Conservation (phyloP, 148 eudicot genomes). For the Hydrangea macrophylla region DNA sequence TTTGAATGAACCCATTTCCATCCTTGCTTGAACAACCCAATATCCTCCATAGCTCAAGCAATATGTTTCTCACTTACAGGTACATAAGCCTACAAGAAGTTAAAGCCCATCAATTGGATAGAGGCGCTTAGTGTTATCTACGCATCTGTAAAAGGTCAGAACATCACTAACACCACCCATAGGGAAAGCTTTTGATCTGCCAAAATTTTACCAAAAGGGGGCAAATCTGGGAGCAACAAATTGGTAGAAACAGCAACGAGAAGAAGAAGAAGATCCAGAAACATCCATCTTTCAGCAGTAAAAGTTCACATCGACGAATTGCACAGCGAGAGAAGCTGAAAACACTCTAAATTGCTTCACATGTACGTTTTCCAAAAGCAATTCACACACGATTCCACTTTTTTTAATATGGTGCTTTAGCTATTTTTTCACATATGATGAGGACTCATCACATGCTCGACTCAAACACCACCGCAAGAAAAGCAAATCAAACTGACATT, state of each 20-base stretch:
- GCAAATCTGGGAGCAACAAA: not conserved
- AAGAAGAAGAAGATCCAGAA: slow-evolving; percentile 21
- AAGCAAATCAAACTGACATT: slow-evolving; percentile 6
- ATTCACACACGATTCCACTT: slow-evolving; percentile 18
- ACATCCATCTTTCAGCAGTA: slow-evolving; percentile 18
- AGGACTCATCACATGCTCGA: not conserved
- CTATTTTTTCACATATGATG: slow-evolving; percentile 8
- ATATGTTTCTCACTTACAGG: not conserved
- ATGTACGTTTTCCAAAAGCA: slow-evolving; percentile 44
- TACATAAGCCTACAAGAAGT: not conserved
- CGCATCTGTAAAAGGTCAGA: not conserved
- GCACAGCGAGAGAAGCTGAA: slow-evolving; percentile 16
- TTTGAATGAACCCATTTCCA: slow-evolving; percentile 85
- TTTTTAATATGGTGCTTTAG: slow-evolving; percentile 4
- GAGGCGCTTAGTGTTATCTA: not conserved
- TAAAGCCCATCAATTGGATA: slow-evolving; percentile 17
- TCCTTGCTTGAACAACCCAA: slow-evolving; percentile 75
- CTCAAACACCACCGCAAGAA: slow-evolving; percentile 8
- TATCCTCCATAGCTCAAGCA: slow-evolving; percentile 67
- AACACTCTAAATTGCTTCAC: slow-evolving; percentile 42
- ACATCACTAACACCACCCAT: not conserved
- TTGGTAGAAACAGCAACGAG: slow-evolving; percentile 9
- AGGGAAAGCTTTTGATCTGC: not conserved
- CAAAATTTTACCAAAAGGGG: not conserved
- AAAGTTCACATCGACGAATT: slow-evolving; percentile 17